phyloP scores from a whole-genome alignment of 2,329 filamentous ascomycete genomes.

The Lasiodiplodia sp. region DNA sequence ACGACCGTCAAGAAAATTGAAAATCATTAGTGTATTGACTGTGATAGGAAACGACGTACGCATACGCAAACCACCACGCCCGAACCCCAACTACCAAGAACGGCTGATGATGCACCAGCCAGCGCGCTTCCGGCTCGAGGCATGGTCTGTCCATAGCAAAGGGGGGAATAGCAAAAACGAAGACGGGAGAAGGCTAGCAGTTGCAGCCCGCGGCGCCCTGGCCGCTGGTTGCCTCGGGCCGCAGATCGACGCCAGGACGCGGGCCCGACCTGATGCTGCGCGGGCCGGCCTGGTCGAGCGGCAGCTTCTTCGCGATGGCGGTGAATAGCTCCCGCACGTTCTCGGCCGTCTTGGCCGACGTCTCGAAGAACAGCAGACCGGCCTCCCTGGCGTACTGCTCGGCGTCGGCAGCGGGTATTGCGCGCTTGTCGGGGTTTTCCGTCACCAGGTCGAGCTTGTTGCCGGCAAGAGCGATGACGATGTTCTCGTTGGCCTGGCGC shows the following conservation, averaged over 20 bases:
- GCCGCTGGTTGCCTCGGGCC: conserved; percentile 64
- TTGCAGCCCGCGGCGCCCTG: conserved; percentile 69
- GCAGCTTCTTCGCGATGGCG: conserved; percentile 96
- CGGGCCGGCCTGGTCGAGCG: conserved; percentile 93
- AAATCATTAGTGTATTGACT: conserved; percentile 32
- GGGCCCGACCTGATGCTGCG: conserved; percentile 75
- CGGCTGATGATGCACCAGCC: conserved; percentile 24
- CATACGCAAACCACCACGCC: conserved; percentile 30
- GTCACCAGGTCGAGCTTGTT: conserved; percentile 98
- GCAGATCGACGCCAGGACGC: conserved; percentile 71
- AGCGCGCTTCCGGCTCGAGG: conserved; percentile 18
- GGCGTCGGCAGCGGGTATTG: conserved; percentile 85
- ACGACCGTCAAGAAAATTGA: conserved; percentile 30
- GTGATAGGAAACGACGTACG: conserved; percentile 30
- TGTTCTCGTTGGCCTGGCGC: conserved; percentile 98
- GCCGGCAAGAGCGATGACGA: conserved; percentile 96
- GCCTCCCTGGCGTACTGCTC: conserved; percentile 95
- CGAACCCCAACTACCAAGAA: conserved; percentile 30
- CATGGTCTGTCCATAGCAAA: conserved; percentile 26
- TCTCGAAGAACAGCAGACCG: conserved; percentile 96
- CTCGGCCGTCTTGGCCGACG: conserved; percentile 94
- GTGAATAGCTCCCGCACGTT: conserved; percentile 97
- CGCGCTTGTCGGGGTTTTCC: conserved; percentile 94
- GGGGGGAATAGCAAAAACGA: conserved; percentile 29
- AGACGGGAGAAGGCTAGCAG: conserved; percentile 57